phyloP scores from a whole-genome alignment of 805 yeast species.

The Wickerhamiella domercqiae region DNA sequence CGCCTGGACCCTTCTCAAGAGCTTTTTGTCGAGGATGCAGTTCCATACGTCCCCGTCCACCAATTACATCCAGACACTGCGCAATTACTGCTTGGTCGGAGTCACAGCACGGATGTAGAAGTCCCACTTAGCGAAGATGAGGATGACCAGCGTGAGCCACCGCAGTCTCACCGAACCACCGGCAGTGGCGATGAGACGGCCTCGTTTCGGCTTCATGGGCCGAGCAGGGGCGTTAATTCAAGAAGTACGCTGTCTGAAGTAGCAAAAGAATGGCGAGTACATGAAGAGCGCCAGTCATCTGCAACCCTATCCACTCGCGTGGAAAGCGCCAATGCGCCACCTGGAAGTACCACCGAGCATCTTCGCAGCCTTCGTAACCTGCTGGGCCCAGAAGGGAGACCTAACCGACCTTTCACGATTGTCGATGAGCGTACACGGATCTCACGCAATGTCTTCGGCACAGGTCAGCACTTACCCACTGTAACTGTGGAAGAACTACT shows the following conservation, averaged over 20 bases:
- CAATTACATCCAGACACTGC: background rate
- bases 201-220: background rate
- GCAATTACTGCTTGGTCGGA: background rate
- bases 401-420: conserved; percentile 71
- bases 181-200: background rate
- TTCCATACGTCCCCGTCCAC: background rate
- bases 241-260: background rate
- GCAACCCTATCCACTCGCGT: too few species aligned
- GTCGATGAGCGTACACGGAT: conserved; percentile 33
- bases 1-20: background rate
- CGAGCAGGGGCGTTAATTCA: too few species aligned
- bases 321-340: background rate
- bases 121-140: background rate
- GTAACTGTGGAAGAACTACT: conserved; percentile 87
- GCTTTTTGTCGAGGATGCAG: background rate
- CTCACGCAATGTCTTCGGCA: conserved; percentile 58
- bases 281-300: background rate
- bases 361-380: background rate
- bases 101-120: background rate
- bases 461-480: conserved; percentile 85
- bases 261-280: background rate
- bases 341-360: background rate
- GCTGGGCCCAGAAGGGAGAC: conserved; percentile 46
- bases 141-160: background rate
- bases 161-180: background rate